These are phyloP conservation scores for Pseudogymnoascus sp. DNA, from an alignment of 2,329 filamentous ascomycete genomes.

Conservation along the genomic window DNA sequence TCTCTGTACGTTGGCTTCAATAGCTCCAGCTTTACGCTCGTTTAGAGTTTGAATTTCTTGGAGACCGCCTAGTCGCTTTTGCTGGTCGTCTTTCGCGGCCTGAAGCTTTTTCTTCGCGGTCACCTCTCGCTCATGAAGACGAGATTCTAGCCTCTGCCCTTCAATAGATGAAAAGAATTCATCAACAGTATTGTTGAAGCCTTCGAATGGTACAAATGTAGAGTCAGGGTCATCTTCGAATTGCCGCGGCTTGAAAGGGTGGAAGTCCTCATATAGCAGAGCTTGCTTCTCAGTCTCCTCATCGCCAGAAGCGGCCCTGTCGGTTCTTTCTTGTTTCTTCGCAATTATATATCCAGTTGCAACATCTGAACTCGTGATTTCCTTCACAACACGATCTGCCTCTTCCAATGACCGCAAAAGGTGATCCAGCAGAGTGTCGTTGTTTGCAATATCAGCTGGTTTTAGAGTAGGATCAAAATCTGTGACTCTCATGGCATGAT, in stretches of 20 bases:
- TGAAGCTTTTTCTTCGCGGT: constrained; percentile 78
- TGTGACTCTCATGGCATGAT: constrained; percentile 69
- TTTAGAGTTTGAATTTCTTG: constrained; percentile 77
- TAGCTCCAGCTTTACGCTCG: constrained; percentile 78
- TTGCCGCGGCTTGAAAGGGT: constrained; percentile 81
- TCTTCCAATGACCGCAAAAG: constrained; percentile 63
- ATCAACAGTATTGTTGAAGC: constrained; percentile 89
- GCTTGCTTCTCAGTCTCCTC: constrained; percentile 33
- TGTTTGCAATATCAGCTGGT: constrained; percentile 62
- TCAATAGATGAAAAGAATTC: constrained; percentile 97
- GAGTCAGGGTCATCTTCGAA: constrained; percentile 61
- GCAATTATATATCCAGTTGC: constrained; percentile 86
- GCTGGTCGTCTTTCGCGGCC: constrained; percentile 74
- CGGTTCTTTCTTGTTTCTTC: constrained; percentile 42
- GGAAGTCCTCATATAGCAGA: constrained; percentile 86
- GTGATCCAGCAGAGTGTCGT: constrained; percentile 55
- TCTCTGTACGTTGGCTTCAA: constrained; percentile 82
- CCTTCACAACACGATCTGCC: constrained; percentile 61
- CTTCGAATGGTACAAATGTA: constrained; percentile 67
- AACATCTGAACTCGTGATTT: constrained; percentile 57
- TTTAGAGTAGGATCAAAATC: constrained; percentile 62
- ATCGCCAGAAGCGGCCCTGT: constrained; percentile 16
- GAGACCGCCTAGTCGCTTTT: constrained; percentile 74
- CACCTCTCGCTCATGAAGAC: constrained; percentile 73
- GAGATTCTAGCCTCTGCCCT: constrained; percentile 82